Base-by-base conservation (phyloP, 139 green algal genomes). In the Nannochloris sp. region DNA sequence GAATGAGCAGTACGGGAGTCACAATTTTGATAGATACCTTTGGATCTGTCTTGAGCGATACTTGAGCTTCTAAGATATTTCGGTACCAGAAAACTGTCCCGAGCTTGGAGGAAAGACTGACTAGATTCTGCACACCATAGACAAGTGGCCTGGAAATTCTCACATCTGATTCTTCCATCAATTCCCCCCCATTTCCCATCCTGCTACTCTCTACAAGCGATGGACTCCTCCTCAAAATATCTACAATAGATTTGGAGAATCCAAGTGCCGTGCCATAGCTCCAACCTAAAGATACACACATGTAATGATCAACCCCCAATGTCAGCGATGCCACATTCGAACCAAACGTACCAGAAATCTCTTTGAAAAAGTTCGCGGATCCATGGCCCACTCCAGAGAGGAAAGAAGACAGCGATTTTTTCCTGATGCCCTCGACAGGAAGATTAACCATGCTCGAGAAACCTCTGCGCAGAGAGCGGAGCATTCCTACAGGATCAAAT, bases 401-500 rank as follows among this genome's bases (percentile, higher is more conserved):
- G 56, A 89, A 88, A 53, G 71, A 65, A 10, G 69, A 56, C 9
- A 74, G 62, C 5, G 76, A 74, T n/a, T 67, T 57, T 25, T 66
- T 43, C 46, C 70, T 61, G 16, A 77, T 55, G 12, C 49, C 82
- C 10, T 79, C 67, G 45, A 89, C n/a, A 3, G 82, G 82, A 49
- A 89, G 62, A 17, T 58, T 48, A 1, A 88, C 14, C 12, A 88
- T 62, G 65, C 83, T 68, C 10, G 29, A 48, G 14, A 85, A 36
- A 11, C 80, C 82, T 9, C 60, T 36, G 3, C 62, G 37, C 29
- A 89, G 28, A 6, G 62, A 78, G 5, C 57, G 53, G 25, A 89
- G 49, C 23, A 89, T 49, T 8, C 82, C 82, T 1, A 74, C 77
- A 23, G 82, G 82, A 68, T 89, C 89, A 70, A 88, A 71, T 36